Evolutionary conservation across 2,329 filamentous ascomycete genomes (phyloP).

Genomic region (Xylariaceae sp.): DNA sequence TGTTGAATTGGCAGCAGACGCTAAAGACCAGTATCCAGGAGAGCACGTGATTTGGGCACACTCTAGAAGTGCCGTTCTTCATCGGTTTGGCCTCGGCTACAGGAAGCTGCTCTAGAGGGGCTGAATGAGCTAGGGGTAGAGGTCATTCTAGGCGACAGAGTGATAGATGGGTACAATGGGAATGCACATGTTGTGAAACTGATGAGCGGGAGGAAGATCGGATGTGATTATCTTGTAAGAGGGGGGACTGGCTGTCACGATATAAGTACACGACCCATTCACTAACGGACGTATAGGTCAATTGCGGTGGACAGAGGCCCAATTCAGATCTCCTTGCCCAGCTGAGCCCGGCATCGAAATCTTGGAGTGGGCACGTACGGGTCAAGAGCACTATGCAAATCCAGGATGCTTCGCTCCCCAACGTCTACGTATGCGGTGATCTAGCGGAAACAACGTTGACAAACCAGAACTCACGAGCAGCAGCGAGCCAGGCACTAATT

Average conservation of each 20-base stretch:
- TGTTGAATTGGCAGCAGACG: constrained; percentile 58
- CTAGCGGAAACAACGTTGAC: constrained; percentile 50
- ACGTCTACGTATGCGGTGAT: constrained; percentile 62
- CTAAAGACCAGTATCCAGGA: constrained; percentile 51
- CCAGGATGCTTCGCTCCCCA: constrained; percentile 40
- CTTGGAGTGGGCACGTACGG: constrained; percentile 45
- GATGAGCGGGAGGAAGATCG: constrained; percentile 39
- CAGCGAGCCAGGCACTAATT: constrained; percentile 48
- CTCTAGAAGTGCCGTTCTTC: constrained; percentile 50
- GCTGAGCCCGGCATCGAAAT: constrained; percentile 42
- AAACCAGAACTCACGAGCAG: constrained; percentile 53
- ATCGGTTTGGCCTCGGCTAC: constrained; percentile 44
- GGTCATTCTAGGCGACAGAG: constrained; percentile 49
- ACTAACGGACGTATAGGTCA: constrained; percentile 40
- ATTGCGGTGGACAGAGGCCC: constrained; percentile 57
- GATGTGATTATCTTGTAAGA: constrained; percentile 44
- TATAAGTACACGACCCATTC: too few species aligned
- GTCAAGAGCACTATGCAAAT: constrained; percentile 58
- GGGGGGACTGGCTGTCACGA: neutral
- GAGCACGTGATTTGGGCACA: constrained; percentile 57
- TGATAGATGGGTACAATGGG: constrained; percentile 34
- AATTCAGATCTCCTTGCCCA: constrained; percentile 46
- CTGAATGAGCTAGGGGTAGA: constrained; percentile 45
- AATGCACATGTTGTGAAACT: constrained; percentile 38
- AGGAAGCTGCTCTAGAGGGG: constrained; percentile 37